These are phyloP conservation scores for Teunomyces cretensis DNA, from an alignment of 805 yeast species.

Conservation along the genomic window DNA sequence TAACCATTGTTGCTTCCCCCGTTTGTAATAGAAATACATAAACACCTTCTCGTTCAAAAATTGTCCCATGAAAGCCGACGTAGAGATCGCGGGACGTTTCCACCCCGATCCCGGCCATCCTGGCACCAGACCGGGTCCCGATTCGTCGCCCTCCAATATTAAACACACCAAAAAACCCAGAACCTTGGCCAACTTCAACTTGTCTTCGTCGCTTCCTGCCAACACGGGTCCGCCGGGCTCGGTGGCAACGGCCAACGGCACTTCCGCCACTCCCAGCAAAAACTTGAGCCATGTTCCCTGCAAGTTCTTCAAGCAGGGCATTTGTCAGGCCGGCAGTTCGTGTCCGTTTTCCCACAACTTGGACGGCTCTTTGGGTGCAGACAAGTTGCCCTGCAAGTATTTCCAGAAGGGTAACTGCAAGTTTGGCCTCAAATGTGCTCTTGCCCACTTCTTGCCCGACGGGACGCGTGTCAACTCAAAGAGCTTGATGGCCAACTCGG, in stretches of 20 bases:
- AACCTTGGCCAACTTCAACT: constrained; percentile 10
- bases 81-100: background rate
- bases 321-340: constrained; percentile 89
- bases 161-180: constrained; percentile 3
- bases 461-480: constrained; percentile 74
- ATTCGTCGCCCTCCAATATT: background rate
- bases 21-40: background rate
- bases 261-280: constrained; percentile 19
- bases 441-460: constrained; percentile 87
- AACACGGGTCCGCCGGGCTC: constrained; percentile 38
- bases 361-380: constrained; percentile 53
- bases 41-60: no score
- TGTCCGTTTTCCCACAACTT: constrained; percentile 89
- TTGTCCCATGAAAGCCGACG: constrained; percentile 2
- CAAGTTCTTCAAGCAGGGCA: constrained; percentile 87
- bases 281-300: constrained; percentile 95
- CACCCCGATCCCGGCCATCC: background rate
- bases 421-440: constrained; percentile 91
- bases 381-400: constrained; percentile 78
- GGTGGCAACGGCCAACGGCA: constrained; percentile 14
- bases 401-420: constrained; percentile 96
- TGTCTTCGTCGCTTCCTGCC: constrained; percentile 26
- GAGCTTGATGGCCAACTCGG: constrained; percentile 10
- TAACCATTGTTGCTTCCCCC: background rate
- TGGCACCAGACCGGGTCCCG: background rate